Percentiles rank a stretch among this genome's conserved stretches.
Evolutionary conservation across 345 rosid genomes (phyloP).

Genomic region (Syzygium aqueum): DNA sequence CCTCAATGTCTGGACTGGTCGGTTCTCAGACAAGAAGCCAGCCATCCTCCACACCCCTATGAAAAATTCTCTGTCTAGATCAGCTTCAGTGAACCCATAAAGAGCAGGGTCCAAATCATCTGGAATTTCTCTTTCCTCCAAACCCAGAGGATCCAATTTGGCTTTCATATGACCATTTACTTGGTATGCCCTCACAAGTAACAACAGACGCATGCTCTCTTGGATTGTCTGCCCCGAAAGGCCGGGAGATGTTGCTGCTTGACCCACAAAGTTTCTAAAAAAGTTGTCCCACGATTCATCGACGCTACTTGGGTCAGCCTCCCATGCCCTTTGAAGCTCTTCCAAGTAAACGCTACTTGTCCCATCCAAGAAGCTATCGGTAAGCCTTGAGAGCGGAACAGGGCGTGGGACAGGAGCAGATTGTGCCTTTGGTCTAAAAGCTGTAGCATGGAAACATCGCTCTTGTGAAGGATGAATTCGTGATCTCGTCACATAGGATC

Average conservation of each 20-base stretch:
- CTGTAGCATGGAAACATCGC: slow-evolving; percentile 2
- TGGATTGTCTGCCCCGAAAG: slow-evolving; percentile 16
- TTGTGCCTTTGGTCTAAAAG: slow-evolving; percentile 7
- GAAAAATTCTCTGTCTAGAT: slow-evolving; percentile 13
- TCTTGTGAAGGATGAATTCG: slow-evolving; percentile 1
- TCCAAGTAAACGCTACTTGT: slow-evolving; percentile 17
- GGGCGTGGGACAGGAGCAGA: slow-evolving; percentile 12
- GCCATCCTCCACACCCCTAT: slow-evolving; percentile 16
- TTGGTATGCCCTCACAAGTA: slow-evolving; percentile 15
- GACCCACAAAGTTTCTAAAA: slow-evolving; percentile 16
- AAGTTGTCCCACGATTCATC: slow-evolving; percentile 20
- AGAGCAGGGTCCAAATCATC: slow-evolving; percentile 11
- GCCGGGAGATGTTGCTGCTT: slow-evolving; percentile 14
- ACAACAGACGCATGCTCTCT: slow-evolving; percentile 13
- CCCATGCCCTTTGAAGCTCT: slow-evolving; percentile 20
- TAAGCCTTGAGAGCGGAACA: slow-evolving; percentile 12
- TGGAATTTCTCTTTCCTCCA: slow-evolving; percentile 8
- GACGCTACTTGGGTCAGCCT: slow-evolving; percentile 13
- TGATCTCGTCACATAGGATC: slow-evolving; percentile 5
- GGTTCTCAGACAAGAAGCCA: slow-evolving; percentile 13
- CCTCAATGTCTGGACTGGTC: slow-evolving; percentile 12
- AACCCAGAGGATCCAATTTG: slow-evolving; percentile 11
- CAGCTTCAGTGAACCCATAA: slow-evolving; percentile 13
- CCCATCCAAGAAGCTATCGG: slow-evolving; percentile 12
- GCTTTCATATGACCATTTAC: slow-evolving; percentile 15